These are phyloP conservation scores for Diutina catenulata DNA, from an alignment of 1,139 yeast genomes.

Conservation along the genomic window DNA sequence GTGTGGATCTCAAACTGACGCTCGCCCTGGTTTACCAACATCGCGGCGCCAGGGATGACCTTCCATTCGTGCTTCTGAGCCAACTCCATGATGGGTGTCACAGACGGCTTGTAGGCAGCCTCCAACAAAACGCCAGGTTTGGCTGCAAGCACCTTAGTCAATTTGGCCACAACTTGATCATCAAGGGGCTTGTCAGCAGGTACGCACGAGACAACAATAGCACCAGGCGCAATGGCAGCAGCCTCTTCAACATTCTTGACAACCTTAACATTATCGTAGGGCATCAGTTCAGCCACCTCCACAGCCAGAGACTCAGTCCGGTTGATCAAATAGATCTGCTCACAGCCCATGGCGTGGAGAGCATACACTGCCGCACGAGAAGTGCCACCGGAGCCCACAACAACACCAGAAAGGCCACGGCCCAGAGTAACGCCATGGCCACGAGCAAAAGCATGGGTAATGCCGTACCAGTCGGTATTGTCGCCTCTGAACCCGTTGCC, in stretches of 20 bases:
- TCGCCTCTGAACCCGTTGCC: constrained; percentile 56
- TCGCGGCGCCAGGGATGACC: constrained; percentile 76
- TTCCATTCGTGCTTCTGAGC: constrained; percentile 61
- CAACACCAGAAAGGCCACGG: constrained; percentile 39
- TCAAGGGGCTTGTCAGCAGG: constrained; percentile 82
- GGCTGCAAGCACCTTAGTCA: constrained; percentile 38
- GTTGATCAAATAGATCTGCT: constrained; percentile 66
- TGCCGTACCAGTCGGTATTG: constrained; percentile 95
- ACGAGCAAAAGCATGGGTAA: constrained; percentile 50
- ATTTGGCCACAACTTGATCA: constrained; percentile 28
- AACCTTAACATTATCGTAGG: constrained; percentile 44
- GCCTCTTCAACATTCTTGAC: constrained; percentile 35
- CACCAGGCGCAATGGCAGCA: constrained; percentile 27
- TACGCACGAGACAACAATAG: constrained; percentile 70
- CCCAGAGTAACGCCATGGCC: constrained; percentile 36
- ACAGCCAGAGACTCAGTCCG: constrained; percentile 61
- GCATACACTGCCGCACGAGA: constrained; percentile 93
- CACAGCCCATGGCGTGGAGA: constrained; percentile 66
- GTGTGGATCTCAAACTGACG: constrained; percentile 78
- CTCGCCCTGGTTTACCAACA: constrained; percentile 88
- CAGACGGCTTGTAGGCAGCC: constrained; percentile 84
- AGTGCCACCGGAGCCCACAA: constrained; percentile 97
- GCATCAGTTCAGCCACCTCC: constrained; percentile 51
- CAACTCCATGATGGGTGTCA: constrained; percentile 73
- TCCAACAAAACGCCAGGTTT: constrained; percentile 45